phyloP scores from a whole-genome alignment of 2,329 filamentous ascomycete genomes.

The Alternaria alternata region DNA sequence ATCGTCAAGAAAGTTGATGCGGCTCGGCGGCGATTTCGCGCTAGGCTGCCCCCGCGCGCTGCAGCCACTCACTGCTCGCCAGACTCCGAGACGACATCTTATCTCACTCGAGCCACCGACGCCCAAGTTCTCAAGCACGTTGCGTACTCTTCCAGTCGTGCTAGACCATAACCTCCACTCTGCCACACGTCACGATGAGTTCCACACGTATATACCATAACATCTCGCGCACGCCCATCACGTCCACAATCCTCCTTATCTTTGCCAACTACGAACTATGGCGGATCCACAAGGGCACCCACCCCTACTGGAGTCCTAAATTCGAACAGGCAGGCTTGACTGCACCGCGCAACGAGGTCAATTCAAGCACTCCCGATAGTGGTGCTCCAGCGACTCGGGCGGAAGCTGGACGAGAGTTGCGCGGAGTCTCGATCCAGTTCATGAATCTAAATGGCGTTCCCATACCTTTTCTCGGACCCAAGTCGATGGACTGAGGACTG shows the following conservation, averaged over 20 bases:
- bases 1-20: slow-evolving; percentile 21
- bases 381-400: slow-evolving; percentile 3
- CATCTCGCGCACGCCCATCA: slow-evolving; percentile 20
- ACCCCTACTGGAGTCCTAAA: slow-evolving; percentile 36
- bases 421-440: slow-evolving; percentile 31
- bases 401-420: slow-evolving; percentile 9
- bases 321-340: slow-evolving; percentile 31
- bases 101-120: slow-evolving; percentile 7
- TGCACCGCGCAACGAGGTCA: slow-evolving; percentile 16
- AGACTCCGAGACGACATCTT: slow-evolving; percentile 25
- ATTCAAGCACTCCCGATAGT: slow-evolving; percentile 10
- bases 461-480: slow-evolving; percentile 26
- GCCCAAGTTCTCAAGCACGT: background rate
- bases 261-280: slow-evolving; percentile 36
- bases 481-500: background rate
- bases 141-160: slow-evolving; percentile 8
- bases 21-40: slow-evolving; percentile 23
- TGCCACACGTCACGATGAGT: slow-evolving; percentile 17
- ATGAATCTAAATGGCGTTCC: slow-evolving; percentile 40
- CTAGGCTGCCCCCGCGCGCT: slow-evolving; percentile 25
- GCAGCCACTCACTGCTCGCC: slow-evolving; percentile 29
- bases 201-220: slow-evolving; percentile 23
- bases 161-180: background rate
- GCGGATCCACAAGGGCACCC: slow-evolving; percentile 39
- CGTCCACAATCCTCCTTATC: slow-evolving; percentile 28